Evolutionary conservation across 2,329 filamentous ascomycete species (phyloP).

Genomic region (Pseudogymnoascus sp.): DNA sequence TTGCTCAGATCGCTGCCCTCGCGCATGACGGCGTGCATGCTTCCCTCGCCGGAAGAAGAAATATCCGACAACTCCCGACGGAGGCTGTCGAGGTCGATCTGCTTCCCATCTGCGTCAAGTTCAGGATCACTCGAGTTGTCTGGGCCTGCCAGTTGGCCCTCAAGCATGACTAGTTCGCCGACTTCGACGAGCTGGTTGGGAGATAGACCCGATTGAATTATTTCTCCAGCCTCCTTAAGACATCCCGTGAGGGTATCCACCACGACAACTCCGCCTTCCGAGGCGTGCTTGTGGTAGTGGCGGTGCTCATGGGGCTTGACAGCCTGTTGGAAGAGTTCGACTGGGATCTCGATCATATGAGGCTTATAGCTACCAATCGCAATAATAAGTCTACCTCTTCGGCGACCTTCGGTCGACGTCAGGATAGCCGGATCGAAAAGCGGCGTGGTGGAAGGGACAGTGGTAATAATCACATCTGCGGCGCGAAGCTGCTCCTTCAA

Average conservation of each 20-base stretch:
- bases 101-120: background rate
- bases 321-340: constrained; percentile 63
- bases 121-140: background rate
- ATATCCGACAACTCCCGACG: background rate
- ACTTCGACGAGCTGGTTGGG: constrained; percentile 77
- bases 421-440: constrained; percentile 69
- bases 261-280: constrained; percentile 58
- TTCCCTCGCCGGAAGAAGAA: background rate
- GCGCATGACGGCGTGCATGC: background rate
- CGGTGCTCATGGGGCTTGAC: constrained; percentile 45
- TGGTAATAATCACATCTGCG: constrained; percentile 81
- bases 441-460: constrained; percentile 66
- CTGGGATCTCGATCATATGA: constrained; percentile 76
- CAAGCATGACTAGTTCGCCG: constrained; percentile 67
- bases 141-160: constrained; percentile 21
- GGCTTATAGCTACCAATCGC: constrained; percentile 64
- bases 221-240: constrained; percentile 76
- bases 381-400: constrained; percentile 64
- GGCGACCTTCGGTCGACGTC: constrained; percentile 62
- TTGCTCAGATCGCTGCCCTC: background rate
- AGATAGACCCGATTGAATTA: constrained; percentile 68
- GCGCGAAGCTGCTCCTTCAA: constrained; percentile 63
- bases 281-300: constrained; percentile 61
- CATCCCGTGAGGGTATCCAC: constrained; percentile 75
- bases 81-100: background rate